These are phyloP conservation scores for Caryopteris hybrid DNA, from an alignment of 305 asterid species.

Conservation along the genomic window DNA sequence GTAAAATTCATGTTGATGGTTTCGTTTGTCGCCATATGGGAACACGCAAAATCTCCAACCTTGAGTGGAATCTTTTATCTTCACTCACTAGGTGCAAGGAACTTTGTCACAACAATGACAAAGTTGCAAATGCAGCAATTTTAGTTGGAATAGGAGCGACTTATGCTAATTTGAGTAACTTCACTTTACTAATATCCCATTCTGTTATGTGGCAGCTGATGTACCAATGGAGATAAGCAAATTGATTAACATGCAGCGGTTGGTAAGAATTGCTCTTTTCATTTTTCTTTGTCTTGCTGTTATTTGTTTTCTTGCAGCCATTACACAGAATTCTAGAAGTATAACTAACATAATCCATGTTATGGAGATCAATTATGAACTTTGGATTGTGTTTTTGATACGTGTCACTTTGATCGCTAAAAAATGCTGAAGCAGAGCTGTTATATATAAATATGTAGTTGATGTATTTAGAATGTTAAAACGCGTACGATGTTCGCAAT, in stretches of 20 bases:
- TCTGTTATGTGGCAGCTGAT: slow-evolving; percentile 55
- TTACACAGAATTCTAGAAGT: neutral
- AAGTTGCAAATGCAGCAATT: neutral
- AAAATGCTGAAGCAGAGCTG: neutral
- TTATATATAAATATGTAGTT: neutral
- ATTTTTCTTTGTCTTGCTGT: neutral
- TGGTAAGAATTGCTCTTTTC: slow-evolving; percentile 52
- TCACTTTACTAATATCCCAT: slow-evolving; percentile 17
- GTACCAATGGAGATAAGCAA: slow-evolving; percentile 77
- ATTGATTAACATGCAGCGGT: slow-evolving; percentile 81
- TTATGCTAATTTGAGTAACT: slow-evolving; percentile 2
- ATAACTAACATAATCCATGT: neutral
- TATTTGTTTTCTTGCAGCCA: neutral
- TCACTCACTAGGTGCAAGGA: neutral
- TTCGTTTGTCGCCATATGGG: neutral
- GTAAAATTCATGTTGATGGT: slow-evolving; percentile 2
- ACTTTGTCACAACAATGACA: neutral
- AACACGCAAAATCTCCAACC: neutral
- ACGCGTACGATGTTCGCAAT: neutral
- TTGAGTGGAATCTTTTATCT: neutral
- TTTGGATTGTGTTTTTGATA: neutral
- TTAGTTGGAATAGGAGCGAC: neutral
- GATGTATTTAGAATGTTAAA: neutral
- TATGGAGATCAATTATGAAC: neutral
- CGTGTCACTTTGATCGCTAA: neutral